These are phyloP conservation scores for Eimeria praecox DNA, from an alignment of 169 alveolate species.

Conservation along the genomic window DNA sequence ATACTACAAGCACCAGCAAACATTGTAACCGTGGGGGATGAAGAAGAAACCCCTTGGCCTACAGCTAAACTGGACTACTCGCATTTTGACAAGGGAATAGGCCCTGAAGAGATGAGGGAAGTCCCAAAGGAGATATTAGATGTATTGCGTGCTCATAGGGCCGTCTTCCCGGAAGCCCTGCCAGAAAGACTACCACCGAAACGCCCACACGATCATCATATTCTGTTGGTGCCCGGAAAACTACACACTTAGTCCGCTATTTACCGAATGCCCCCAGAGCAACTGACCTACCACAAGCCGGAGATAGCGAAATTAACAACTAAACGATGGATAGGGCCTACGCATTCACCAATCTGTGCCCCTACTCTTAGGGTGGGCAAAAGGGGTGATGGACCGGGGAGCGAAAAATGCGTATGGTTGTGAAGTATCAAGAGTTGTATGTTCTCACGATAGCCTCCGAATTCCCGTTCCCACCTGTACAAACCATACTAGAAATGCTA, in stretches of 20 bases:
- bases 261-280: constrained; percentile 16
- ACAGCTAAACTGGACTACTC: background rate
- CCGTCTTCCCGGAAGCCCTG: background rate
- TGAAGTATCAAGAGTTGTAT: background rate
- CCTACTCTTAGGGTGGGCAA: background rate
- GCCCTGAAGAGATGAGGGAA: background rate
- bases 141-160: background rate
- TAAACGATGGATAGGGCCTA: background rate
- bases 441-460: constrained; percentile 1
- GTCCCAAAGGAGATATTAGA: background rate
- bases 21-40: background rate
- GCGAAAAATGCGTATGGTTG: constrained; percentile 16
- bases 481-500: background rate
- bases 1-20: background rate
- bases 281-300: constrained; percentile 16
- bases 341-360: background rate
- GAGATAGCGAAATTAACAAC: constrained; percentile 9
- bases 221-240: background rate
- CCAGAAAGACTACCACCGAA: background rate
- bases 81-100: background rate
- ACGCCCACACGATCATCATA: constrained; percentile 13
- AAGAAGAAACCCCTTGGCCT: background rate
- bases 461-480: background rate
- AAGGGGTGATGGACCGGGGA: background rate
- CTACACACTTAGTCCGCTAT: background rate